These are phyloP conservation scores for Lactuca sativa DNA, from an alignment of 129 eudicot species.

Conservation along the genomic window DNA sequence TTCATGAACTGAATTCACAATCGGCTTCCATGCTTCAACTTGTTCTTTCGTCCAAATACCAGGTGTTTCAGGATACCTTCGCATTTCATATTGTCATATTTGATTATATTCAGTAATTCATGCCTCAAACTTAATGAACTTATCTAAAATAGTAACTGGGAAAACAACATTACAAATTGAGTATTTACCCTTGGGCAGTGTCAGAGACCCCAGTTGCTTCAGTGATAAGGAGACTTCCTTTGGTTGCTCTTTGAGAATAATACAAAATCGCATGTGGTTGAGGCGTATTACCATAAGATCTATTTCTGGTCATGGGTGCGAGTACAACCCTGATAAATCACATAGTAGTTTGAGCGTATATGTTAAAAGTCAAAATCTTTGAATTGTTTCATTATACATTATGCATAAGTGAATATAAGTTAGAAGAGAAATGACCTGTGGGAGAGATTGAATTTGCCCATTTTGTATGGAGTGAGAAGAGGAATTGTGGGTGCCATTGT, in stretches of 20 bases:
- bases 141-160: too few relatives aligned
- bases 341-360: background rate
- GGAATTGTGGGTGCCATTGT: constrained; percentile 27
- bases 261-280: constrained; percentile 52
- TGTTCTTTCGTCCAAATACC: constrained; percentile 68
- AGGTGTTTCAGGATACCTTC: constrained; percentile 47
- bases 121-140: too few relatives aligned
- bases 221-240: constrained; percentile 56
- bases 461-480: constrained; percentile 41
- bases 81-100: constrained; percentile 3
- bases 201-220: constrained; percentile 62
- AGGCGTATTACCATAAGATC: constrained; percentile 53
- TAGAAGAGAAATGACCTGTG: constrained; percentile 35
- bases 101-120: background rate
- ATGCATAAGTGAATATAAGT: background rate
- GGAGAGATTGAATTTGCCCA: constrained; percentile 44
- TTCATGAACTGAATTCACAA: constrained; percentile 53
- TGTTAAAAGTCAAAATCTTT: too few relatives aligned
- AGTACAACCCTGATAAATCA: constrained; percentile 45
- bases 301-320: constrained; percentile 50
- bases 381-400: too few relatives aligned
- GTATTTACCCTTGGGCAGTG: constrained; percentile 46
- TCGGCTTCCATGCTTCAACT: constrained; percentile 62
- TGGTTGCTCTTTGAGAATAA: constrained; percentile 62
- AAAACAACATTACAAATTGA: background rate